Evolutionary conservation across 2,329 filamentous ascomycete genomes (phyloP).

Genomic region (Curvularia lunata): DNA sequence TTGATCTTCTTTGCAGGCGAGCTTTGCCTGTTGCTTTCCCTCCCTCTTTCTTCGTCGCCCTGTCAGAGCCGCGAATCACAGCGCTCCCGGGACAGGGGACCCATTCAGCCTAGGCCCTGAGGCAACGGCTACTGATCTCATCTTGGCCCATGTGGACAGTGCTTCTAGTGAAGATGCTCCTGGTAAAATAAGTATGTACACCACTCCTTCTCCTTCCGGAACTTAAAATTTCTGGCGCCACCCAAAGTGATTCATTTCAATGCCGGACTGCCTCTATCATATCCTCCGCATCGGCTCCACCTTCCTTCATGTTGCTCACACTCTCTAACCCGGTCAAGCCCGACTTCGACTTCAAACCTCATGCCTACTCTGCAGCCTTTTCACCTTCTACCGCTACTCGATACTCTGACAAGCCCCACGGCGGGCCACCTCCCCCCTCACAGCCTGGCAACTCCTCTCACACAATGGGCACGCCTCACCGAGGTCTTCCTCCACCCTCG

Average conservation of each 20-base stretch:
- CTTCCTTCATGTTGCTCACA: constrained; percentile 58
- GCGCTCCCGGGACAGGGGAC: constrained; percentile 39
- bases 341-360: constrained; percentile 56
- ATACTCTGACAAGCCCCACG: constrained; percentile 50
- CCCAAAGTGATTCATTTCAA: constrained; percentile 41
- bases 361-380: constrained; percentile 57
- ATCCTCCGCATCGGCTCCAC: constrained; percentile 24
- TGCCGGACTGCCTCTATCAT: constrained; percentile 37
- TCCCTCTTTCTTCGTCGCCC: constrained; percentile 36
- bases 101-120: constrained; percentile 43
- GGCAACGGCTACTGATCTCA: constrained; percentile 42
- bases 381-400: constrained; percentile 48
- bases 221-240: constrained; percentile 34
- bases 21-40: constrained; percentile 36
- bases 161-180: constrained; percentile 41
- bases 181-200: constrained; percentile 48
- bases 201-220: constrained; percentile 44
- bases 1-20: constrained; percentile 45
- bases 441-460: constrained; percentile 52
- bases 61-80: constrained; percentile 48
- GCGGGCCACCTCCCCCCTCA: constrained; percentile 49
- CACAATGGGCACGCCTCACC: constrained; percentile 59
- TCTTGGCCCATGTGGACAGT: constrained; percentile 45
- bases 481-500: constrained; percentile 60
- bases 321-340: constrained; percentile 56